These are phyloP conservation scores for Alnus glutinosa DNA, from an alignment of 306 rosid genomes.

Conservation along the genomic window DNA sequence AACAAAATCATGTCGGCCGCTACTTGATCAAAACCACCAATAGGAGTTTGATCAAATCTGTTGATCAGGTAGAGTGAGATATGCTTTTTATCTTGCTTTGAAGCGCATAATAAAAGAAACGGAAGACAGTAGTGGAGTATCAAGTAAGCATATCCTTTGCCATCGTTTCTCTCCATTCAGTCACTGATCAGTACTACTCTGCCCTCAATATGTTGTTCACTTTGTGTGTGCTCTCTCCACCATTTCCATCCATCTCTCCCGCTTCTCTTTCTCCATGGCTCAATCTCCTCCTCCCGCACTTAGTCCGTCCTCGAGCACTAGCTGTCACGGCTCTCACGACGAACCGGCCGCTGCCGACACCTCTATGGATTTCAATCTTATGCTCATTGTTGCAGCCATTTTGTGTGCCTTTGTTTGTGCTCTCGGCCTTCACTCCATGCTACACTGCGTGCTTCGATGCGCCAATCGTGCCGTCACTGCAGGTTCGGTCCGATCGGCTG, in stretches of 20 bases:
- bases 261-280: conserved; percentile 37
- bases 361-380: conserved; percentile 25
- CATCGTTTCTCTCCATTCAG: conserved; percentile 27
- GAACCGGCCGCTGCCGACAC: not conserved
- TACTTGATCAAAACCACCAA: conserved; percentile 14
- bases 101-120: conserved; percentile 49
- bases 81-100: conserved; percentile 31
- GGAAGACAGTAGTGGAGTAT: conserved; percentile 50
- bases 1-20: not conserved
- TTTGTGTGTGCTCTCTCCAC: conserved; percentile 6
- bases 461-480: conserved; percentile 39
- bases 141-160: conserved; percentile 44
- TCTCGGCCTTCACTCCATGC: conserved; percentile 70
- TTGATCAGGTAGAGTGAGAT: conserved; percentile 13
- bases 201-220: not conserved
- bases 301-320: conserved; percentile 37
- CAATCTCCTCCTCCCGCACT: conserved; percentile 34
- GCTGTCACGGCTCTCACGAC: conserved; percentile 20
- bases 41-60: not conserved
- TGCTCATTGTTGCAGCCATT: conserved; percentile 58
- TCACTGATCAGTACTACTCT: not conserved
- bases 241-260: conserved; percentile 16
- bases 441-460: conserved; percentile 64
- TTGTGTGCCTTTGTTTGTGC: conserved; percentile 67
- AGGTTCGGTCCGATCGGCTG: conserved; percentile 51